phyloP scores from a whole-genome alignment of 345 rosid species.

The Fremontodendron californicum region DNA sequence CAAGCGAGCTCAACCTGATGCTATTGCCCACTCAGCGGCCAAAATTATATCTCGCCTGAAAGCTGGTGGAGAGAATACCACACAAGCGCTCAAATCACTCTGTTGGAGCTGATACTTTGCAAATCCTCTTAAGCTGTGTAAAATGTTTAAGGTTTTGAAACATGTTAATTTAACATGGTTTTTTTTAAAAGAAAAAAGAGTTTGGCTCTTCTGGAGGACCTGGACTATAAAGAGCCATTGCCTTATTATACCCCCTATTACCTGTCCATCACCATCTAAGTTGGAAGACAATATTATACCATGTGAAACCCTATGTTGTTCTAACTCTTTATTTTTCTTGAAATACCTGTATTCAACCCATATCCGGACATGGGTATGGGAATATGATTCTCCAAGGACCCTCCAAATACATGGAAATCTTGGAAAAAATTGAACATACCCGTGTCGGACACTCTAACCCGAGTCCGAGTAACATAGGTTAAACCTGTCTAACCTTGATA shows the following conservation, averaged over 20 bases:
- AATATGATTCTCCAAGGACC: no score
- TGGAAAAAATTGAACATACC: no score
- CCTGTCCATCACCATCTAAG: conserved; percentile 1
- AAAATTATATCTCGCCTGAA: conserved; percentile 64
- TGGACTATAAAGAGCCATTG: background rate
- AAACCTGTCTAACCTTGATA: background rate
- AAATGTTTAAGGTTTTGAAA: background rate
- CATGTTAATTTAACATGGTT: background rate
- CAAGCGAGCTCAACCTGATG: conserved; percentile 75
- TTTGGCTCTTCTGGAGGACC: no score
- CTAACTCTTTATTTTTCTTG: no score
- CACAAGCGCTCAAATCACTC: conserved; percentile 64
- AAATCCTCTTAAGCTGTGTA: background rate
- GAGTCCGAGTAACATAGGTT: no score
- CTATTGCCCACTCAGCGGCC: conserved; percentile 61
- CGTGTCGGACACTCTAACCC: no score
- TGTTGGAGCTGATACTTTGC: conserved; percentile 55
- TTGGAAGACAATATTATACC: background rate
- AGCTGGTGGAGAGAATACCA: conserved; percentile 60
- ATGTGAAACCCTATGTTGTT: no score
- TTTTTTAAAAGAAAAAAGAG: no score
- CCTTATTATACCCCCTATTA: background rate
- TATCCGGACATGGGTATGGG: no score
- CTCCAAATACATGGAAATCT: no score
- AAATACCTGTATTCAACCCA: no score